Evolutionary conservation across 1,284 basidiomycete genomes (phyloP), one percentile per base, ranked within the genome.

Genomic region (Leucoagaricus sp.): DNA sequence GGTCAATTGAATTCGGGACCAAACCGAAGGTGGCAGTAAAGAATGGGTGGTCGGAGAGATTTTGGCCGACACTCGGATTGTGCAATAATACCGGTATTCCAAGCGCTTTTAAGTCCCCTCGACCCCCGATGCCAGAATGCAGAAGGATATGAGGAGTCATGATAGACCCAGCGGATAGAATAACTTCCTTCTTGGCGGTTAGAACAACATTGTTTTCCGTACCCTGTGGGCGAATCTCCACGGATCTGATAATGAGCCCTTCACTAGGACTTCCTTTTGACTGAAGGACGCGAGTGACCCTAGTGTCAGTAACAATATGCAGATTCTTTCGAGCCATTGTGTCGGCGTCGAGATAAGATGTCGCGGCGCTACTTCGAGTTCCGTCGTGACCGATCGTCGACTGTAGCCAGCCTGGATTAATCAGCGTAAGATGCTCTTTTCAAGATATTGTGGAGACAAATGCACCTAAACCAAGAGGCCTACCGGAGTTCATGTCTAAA

Each of bases 21-120:
- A 53, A 28, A 19, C 21, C 23, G 29, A 45, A 57, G n/a, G n/a
- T 29, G 9, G 50, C 51, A 19, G 25, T 40, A 19, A 60, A 48
- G 9, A 49, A 29, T 10, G 66, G 60, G 40, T 69, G 67, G 53
- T 77, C 74, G 9, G 60, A 60, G n/a, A 74, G 58, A 40, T 81
- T 78, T 59, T 74, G 69, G 4, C 81, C 80, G 6, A 81, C 79
- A 48, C 70, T 70, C 6, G 75, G 70, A 9, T 76, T 64, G 53
- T 75, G 65, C 15, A 71, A 15, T 63, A 67, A 17, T 13, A 60
- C 19, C 6, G 53, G 31, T 23, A 72, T 63, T 13, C 65, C 68
- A 29, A 63, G 54, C 0, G 41, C 28, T 3, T 47, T 34, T 19
- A 70, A 60, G 21, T 63, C 60, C n/a, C 48, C 33, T 46, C 49